Evolutionary conservation across 192 early-diverging fungal species (phyloP), one percentile per base, ranked within the genome.

Genomic region (Backusella parvicylindrica): DNA sequence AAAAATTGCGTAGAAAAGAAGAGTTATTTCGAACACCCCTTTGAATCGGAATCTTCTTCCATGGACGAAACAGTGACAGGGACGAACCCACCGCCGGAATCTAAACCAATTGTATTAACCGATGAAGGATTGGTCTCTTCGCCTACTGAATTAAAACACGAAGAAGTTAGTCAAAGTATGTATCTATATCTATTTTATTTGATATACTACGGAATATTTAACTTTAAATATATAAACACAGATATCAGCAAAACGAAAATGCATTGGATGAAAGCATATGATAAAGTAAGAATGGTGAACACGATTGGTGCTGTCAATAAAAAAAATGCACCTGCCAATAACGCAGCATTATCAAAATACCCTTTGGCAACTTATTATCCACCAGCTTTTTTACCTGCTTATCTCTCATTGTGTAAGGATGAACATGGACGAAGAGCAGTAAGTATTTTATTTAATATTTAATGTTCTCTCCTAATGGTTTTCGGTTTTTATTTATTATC

Each of bases 231-330:
- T 38, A 64, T 43, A 64, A 15, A 33, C 12, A 70, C 18, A 26
- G 67, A 40, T 70, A 68, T 35, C 0, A 75, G 31, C 38, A 47
- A 68, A 64, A 50, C 75, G 49, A 68, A 60, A 64, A 50, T 66
- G 50, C 68, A 76, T 15, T 76, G 75, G 75, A 60, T 36, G 18
- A 76, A 76, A 64, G 40, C 68, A n/a, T 70, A 70, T 32, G 68
- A 63, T 9, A 76, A 70, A 53, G 40, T 77, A 18, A 71, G 64
- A 71, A 60, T 77, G 23, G 75, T 71, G 1, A 77, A 77, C 23
- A 71, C 53, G 9, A 13, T 71, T 16, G 18, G 84, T 75, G 12
- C 82, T 68, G 64, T 85, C 77, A 81, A 86, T 80, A 73, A 82
- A 72, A 11, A 78, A 74, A 75, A 79, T 79, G 40, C 84, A 69